Base-by-base conservation (phyloP, 2,329 filamentous ascomycete species). In the Phaeosphaeriaceae sp. region DNA sequence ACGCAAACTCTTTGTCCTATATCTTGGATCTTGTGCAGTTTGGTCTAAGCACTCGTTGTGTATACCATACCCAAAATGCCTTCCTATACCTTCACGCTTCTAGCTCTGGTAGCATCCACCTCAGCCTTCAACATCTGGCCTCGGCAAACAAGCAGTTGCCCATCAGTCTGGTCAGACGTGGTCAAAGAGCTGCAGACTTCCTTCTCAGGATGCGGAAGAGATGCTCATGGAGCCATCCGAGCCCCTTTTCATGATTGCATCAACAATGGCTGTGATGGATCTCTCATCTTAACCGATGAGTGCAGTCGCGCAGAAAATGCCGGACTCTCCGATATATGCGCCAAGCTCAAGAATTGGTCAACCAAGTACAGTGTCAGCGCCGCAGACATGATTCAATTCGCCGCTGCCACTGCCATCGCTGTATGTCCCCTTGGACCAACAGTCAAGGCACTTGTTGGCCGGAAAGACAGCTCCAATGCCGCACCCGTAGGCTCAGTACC, bases 271-370 rank as follows among this genome's bases (percentile, higher is more conserved):
- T 71, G 69, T 27, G 70, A 74, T 20, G 71, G 70, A 20, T 67
- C 63, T 36, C 58, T 73, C 11, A 66, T 72, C 31, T 56, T 72
- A 11, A 60, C 60, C 3, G 62, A 62, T 19, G 71, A 73, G 52
- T 75, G 69, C 53, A 58, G 62, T 21, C 69, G 77, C 10, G n/a
- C 63, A 0, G 74, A 78, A 42, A 77, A 86, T 63, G 65, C 60
- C 2, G 83, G 82, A 0, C 73, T 86, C 1, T 60, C 72, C 48
- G 70, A 70, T 2, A 81, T 82, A 33, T 78, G 76, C n/a, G 59
- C 62, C 3, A 74, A 76, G 51, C 71, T 81, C 1, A 65, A 69
- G 40, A 56, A 61, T 7, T 77, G 80, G 74, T 77, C 76, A 40
- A 65, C 65, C 19, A 74, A 79, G 50, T 82, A 79, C 59, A 70